These are phyloP conservation scores for Fusarium sp. DNA, from an alignment of 2,329 filamentous ascomycete species.

Conservation along the genomic window DNA sequence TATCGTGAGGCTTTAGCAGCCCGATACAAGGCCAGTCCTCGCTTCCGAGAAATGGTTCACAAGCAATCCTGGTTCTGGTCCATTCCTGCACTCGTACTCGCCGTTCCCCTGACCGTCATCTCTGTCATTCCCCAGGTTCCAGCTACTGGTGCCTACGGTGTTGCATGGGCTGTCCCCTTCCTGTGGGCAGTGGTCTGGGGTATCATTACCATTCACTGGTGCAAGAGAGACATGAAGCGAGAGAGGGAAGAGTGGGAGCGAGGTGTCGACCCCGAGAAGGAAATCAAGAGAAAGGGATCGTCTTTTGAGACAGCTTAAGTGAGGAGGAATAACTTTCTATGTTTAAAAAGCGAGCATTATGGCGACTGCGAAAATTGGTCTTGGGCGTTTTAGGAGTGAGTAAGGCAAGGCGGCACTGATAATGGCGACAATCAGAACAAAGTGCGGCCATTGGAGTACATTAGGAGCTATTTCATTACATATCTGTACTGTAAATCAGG, in stretches of 20 bases:
- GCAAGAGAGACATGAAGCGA: conserved; percentile 52
- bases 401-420: neutral
- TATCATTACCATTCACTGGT: conserved; percentile 50
- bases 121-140: conserved; percentile 51
- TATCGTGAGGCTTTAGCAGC: conserved; percentile 56
- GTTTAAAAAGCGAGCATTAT: conserved; percentile 19
- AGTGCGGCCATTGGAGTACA: neutral
- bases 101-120: conserved; percentile 51
- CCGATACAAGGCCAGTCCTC: conserved; percentile 55
- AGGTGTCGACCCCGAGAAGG: conserved; percentile 39
- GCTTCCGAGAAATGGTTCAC: conserved; percentile 56
- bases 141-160: conserved; percentile 51
- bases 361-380: conserved; percentile 8
- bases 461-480: neutral
- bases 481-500: conserved; percentile 12
- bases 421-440: conserved; percentile 19
- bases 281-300: conserved; percentile 26
- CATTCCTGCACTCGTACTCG: conserved; percentile 52
- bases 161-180: conserved; percentile 56
- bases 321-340: neutral
- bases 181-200: conserved; percentile 52
- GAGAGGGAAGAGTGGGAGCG: conserved; percentile 54
- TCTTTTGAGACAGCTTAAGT: conserved; percentile 22
- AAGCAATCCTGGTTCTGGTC: conserved; percentile 56
- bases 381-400: conserved; percentile 16